These are phyloP conservation scores for Telfairia occidentalis DNA, from an alignment of 331 rosid species.

Conservation along the genomic window DNA sequence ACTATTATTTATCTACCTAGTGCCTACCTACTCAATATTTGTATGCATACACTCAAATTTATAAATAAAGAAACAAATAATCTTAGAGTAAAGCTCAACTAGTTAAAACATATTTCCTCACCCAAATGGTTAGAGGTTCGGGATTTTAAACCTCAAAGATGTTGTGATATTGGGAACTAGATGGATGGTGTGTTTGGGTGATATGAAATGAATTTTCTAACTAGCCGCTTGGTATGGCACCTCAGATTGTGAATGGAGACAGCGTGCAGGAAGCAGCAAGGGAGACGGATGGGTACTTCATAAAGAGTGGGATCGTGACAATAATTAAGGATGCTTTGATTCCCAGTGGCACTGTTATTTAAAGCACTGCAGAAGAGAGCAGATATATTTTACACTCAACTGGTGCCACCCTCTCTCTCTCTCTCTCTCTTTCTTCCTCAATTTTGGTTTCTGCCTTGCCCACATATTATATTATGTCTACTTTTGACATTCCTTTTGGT, in stretches of 20 bases:
- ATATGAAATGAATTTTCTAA: neutral
- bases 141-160: too few relatives aligned
- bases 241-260: conserved; percentile 69
- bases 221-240: neutral
- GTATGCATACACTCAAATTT: too few relatives aligned
- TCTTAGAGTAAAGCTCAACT: too few relatives aligned
- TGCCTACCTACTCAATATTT: too few relatives aligned
- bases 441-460: neutral
- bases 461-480: neutral
- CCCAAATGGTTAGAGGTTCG: too few relatives aligned
- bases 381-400: neutral
- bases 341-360: conserved; percentile 77
- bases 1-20: too few relatives aligned
- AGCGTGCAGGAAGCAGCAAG: conserved; percentile 94
- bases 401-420: conserved; percentile 2
- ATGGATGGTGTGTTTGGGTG: neutral
- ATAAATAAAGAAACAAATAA: too few relatives aligned
- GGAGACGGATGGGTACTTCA: conserved; percentile 95
- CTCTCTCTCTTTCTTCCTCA: neutral
- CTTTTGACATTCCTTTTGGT: neutral
- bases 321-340: conserved; percentile 89
- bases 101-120: too few relatives aligned
- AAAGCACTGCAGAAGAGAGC: neutral
- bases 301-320: conserved; percentile 88
- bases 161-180: too few relatives aligned